Conservation (phyloP, 495 filamentous ascomycete species). For the Lentithecium fluviatile region DNA sequence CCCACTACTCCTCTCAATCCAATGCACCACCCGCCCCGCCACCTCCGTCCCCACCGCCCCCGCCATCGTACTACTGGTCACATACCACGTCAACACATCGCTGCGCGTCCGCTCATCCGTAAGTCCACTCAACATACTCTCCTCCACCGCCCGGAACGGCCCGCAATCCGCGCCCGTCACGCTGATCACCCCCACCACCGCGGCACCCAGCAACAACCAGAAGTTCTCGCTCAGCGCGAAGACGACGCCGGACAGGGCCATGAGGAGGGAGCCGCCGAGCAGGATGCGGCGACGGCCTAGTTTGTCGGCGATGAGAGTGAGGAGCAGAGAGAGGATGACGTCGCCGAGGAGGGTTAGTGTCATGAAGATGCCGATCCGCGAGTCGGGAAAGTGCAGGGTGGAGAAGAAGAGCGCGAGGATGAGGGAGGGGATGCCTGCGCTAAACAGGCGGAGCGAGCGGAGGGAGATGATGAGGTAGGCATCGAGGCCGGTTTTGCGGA, state of each 20-base stretch:
- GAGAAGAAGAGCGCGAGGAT: constrained; percentile 72
- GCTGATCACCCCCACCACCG: constrained; percentile 81
- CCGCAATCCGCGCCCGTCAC: constrained; percentile 53
- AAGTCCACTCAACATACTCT: constrained; percentile 75
- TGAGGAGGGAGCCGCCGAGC: constrained; percentile 62
- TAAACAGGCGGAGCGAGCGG: constrained; percentile 63
- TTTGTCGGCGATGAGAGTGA: constrained; percentile 73
- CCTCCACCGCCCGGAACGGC: constrained; percentile 85
- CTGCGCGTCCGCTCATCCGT: constrained; percentile 55
- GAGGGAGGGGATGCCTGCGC: constrained; percentile 73
- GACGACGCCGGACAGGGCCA: constrained; percentile 64
- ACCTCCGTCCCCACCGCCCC: constrained; percentile 64
- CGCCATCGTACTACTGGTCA: constrained; percentile 61
- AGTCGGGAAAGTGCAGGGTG: constrained; percentile 63
- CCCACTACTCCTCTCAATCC: constrained; percentile 51
- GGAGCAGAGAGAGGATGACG: constrained; percentile 68
- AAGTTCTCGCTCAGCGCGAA: constrained; percentile 70
- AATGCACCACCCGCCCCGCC: constrained; percentile 64
- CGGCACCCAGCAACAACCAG: constrained; percentile 72
- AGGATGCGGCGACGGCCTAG: constrained; percentile 68
- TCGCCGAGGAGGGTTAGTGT: constrained; percentile 80
- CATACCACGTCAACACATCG: constrained; percentile 40
- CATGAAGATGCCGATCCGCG: constrained; percentile 86
- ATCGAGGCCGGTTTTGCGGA: constrained; percentile 55
- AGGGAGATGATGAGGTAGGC: constrained; percentile 64